Evolutionary conservation across 441 rosid genomes (phyloP), one percentile per base, ranked within the genome.

Genomic region (Mallotus repandus): DNA sequence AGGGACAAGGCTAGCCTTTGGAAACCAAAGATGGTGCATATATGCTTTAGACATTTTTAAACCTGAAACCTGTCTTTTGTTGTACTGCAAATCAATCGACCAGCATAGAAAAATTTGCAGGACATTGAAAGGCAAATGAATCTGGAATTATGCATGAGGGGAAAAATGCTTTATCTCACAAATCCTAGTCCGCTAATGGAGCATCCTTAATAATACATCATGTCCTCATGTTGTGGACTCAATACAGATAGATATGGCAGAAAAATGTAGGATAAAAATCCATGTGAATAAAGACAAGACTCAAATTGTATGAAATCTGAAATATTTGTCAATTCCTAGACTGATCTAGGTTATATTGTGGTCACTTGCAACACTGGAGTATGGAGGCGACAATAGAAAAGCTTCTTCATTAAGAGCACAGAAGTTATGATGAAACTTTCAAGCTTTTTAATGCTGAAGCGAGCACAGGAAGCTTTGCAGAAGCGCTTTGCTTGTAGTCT

Each of bases 401-500:
- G 61, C 78, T 74, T 74, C 66, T 74, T 74, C 66, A 59, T 48
- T 25, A 43, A 38, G 62, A 15, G n/a, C 8, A 64, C 4, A 18
- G 0, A 41, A 54, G 61, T 82, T 63, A 81, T 1, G 83, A 79
- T 46, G 81, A 89, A 68, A 88, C 72, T 79, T 85, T 87, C 89
- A 96, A 82, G 87, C 83, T 87, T 84, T 81, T 88, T 58, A 96
- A 79, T 53, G 94, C 89, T 29, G 87, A 82, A 32, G 89, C 71
- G 56, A 96, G 90, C 72, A 89, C 83, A 9, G 72, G 53, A 21
- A 96, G 90, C 81, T 96, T 93, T 71, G 53, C 83, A 1, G 97
- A 80, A 69, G 98, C 92, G 77, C 87, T 85, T 70, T 83, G 89
- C 86, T 87, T 89, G 90, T 93, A 96, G 78, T 88, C 95, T 77